A percentile compares a stretch with the other conserved stretches of the same genome.
These are phyloP conservation scores for Peronospora tabacina DNA, from an alignment of 352 stramenopile species.

Conservation along the genomic window DNA sequence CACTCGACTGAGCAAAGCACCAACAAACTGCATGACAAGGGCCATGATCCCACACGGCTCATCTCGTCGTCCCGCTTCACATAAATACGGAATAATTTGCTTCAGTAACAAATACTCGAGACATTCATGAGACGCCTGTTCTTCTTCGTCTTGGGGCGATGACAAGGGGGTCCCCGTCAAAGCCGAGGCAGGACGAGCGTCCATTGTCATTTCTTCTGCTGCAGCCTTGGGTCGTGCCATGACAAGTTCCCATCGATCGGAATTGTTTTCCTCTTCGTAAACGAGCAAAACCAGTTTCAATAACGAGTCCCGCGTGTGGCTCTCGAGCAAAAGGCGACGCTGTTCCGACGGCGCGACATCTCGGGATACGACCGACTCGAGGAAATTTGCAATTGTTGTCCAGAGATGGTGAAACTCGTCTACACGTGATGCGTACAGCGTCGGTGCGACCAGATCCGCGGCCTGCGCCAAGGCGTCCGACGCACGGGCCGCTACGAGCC, in stretches of 20 bases:
- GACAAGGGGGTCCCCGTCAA: slow-evolving; percentile 19
- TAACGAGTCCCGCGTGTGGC: slow-evolving; percentile 73
- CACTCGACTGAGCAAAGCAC: slow-evolving; percentile 65
- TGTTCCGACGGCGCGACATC: slow-evolving; percentile 63
- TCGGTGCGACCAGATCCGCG: slow-evolving; percentile 68
- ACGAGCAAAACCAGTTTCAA: slow-evolving; percentile 84
- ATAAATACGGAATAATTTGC: slow-evolving; percentile 77
- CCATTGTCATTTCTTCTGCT: slow-evolving; percentile 15
- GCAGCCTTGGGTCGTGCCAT: slow-evolving; percentile 28
- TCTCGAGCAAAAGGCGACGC: slow-evolving; percentile 67
- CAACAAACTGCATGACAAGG: slow-evolving; percentile 77
- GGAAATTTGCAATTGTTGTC: slow-evolving; percentile 67
- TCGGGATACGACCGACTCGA: slow-evolving; percentile 59
- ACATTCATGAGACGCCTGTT: slow-evolving; percentile 49
- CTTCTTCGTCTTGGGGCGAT: slow-evolving; percentile 10
- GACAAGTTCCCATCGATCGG: slow-evolving; percentile 59
- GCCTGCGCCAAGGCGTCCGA: slow-evolving; percentile 66
- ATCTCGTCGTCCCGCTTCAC: slow-evolving; percentile 60
- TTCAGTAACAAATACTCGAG: slow-evolving; percentile 80
- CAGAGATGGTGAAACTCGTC: slow-evolving; percentile 84
- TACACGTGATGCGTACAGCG: slow-evolving; percentile 73
- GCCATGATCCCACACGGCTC: slow-evolving; percentile 80
- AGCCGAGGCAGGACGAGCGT: slow-evolving; percentile 9
- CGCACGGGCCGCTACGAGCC: slow-evolving; percentile 62
- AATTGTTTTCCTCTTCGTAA: slow-evolving; percentile 74